Base-by-base conservation (phyloP, 2,329 filamentous ascomycete genomes). In the Coleophoma cylindrospora region DNA sequence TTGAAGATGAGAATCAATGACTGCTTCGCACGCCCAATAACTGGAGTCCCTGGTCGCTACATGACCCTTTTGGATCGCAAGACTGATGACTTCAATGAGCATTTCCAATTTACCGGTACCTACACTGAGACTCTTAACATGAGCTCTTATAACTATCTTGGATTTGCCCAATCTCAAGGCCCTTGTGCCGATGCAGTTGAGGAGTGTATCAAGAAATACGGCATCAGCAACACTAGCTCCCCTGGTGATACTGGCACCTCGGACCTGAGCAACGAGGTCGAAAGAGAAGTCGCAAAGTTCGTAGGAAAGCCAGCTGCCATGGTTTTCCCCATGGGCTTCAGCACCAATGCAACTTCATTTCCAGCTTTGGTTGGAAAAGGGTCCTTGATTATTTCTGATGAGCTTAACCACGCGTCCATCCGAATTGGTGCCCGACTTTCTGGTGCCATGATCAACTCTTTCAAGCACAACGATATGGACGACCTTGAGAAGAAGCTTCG, bases 111-210 rank as follows among this genome's bases (percentile, higher is more conserved):
- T 69, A 91, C 89, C 2, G 94, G 94, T 51, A 95, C 90, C 44
- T 86, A 83, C 52, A 97, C 92, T 1, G 90, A 99, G 70, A 97
- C 94, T 0, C 75, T 99, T 62, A 99, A 99, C 72, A 87, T 99
- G 86, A 96, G 92, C 74, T 99, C 94, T 1, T 99, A 99, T 79
- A 99, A 99, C 71, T 99, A 99, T 67, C 87, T 99, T 21, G 94
- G 94, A 40, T 99, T 99, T 63, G 94, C 94, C 47, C 94, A 99
- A 69, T 96, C 94, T 0, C 91, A 97, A 58, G 94, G 94, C 11
- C 92, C 94, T 38, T 99, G 94, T 65, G 94, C 94, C 43, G 92
- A 97, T 67, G 86, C 89, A 13, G 89, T 92, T 4, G 94, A 99
- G 72, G 86, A 91, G 43, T 82, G 81, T 43, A 83, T 96, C 57